phyloP scores from a whole-genome alignment of 768 basidiomycete genomes.

The Mycena vulgaris region DNA sequence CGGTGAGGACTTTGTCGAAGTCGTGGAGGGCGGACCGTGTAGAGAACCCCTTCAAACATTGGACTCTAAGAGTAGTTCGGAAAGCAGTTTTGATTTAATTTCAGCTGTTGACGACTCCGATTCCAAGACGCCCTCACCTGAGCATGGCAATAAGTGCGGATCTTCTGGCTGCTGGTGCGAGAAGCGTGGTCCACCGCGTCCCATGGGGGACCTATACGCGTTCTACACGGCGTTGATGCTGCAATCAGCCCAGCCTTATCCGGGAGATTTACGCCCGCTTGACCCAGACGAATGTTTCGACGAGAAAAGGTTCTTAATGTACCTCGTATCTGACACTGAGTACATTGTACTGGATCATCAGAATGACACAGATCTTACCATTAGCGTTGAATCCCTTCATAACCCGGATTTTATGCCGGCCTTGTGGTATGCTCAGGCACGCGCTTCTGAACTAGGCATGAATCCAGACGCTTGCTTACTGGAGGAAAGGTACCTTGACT shows the following conservation, averaged over 20 bases:
- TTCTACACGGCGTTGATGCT: background rate
- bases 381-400: background rate
- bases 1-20: background rate
- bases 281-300: background rate
- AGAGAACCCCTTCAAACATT: constrained; percentile 15
- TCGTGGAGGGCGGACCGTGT: constrained; percentile 20
- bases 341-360: background rate
- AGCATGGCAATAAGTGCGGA: too few relatives aligned
- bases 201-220: background rate
- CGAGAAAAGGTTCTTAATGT: background rate
- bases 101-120: background rate
- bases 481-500: background rate
- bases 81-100: background rate
- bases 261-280: background rate
- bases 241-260: background rate
- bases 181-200: background rate
- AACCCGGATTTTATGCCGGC: background rate
- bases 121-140: too few relatives aligned
- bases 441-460: background rate
- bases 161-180: too few relatives aligned
- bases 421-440: background rate
- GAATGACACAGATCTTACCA: background rate
- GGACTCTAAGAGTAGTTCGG: background rate
- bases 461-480: background rate
- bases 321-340: background rate